Evolutionary conservation across 164 flowering plant genomes (phyloP).

Genomic region (Vitis rotundifolia): DNA sequence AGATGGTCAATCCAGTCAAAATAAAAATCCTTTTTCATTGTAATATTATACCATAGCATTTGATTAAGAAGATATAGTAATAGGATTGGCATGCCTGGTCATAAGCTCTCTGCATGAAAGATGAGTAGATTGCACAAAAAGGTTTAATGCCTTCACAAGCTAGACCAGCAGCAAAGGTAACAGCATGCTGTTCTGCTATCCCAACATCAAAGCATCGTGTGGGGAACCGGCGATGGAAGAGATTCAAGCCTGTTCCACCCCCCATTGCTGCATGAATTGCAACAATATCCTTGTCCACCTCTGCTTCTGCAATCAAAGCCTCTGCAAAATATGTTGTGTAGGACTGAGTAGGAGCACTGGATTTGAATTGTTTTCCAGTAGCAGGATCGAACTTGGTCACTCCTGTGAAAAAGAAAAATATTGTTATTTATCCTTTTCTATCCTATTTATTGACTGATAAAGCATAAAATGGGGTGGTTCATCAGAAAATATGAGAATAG

Average conservation of each 20-base stretch:
- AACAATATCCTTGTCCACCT: slow-evolving; percentile 74
- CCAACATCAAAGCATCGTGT: slow-evolving; percentile 93
- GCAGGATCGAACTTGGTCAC: slow-evolving; percentile 92
- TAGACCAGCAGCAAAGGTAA: slow-evolving; percentile 96
- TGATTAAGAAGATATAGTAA: neutral
- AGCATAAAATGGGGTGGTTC: too few relatives aligned
- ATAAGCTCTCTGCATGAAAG: slow-evolving; percentile 95
- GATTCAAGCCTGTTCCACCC: slow-evolving; percentile 94
- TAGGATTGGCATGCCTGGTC: slow-evolving; percentile 65
- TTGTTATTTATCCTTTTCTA: neutral
- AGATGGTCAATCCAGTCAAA: too few relatives aligned
- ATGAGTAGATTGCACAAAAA: slow-evolving; percentile 91
- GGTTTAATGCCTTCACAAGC: slow-evolving; percentile 97
- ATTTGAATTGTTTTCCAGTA: slow-evolving; percentile 89
- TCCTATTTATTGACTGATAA: too few relatives aligned
- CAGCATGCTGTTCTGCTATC: slow-evolving; percentile 97
- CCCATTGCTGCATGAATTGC: slow-evolving; percentile 99
- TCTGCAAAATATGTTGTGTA: slow-evolving; percentile 93
- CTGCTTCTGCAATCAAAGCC: slow-evolving; percentile 96
- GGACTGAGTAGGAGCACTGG: slow-evolving; percentile 64
- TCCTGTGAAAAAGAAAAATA: slow-evolving; percentile 46
- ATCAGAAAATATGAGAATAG: too few relatives aligned
- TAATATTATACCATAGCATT: neutral
- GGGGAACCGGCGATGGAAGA: slow-evolving; percentile 79
- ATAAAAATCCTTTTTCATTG: too few relatives aligned